phyloP scores from a whole-genome alignment of 768 basidiomycete species.

The Agaricus sinodeliciosus region DNA sequence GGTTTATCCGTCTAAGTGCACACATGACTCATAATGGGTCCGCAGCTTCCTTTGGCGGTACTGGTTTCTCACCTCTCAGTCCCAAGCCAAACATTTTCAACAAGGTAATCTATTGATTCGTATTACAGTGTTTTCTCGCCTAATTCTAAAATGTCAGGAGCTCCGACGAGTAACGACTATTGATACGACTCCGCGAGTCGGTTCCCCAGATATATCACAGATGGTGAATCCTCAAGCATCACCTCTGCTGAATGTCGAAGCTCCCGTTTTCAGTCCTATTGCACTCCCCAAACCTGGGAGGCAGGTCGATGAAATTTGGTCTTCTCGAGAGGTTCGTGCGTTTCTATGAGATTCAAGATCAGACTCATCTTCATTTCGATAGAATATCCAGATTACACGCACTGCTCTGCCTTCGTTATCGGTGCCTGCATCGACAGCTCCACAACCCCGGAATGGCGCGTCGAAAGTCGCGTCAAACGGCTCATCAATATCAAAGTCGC shows the following conservation, averaged over 20 bases:
- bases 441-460: not conserved
- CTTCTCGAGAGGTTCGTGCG: constrained; percentile 22
- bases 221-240: constrained; percentile 15
- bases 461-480: not conserved
- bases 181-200: constrained; percentile 9
- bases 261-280: constrained; percentile 27
- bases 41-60: constrained; percentile 13
- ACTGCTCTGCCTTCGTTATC: not conserved
- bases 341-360: not conserved
- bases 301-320: constrained; percentile 26
- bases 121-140: not conserved
- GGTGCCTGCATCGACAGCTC: not conserved
- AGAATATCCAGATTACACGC: constrained; percentile 17
- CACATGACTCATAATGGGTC: not conserved
- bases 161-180: constrained; percentile 10
- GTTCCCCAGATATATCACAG: constrained; percentile 22
- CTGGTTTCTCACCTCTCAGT: constrained; percentile 21
- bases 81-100: constrained; percentile 15
- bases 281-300: constrained; percentile 26
- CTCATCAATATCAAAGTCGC: not conserved
- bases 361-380: not conserved
- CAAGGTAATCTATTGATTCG: constrained; percentile 13
- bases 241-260: constrained; percentile 25
- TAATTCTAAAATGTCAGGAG: constrained; percentile 14
- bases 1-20: not conserved